These are phyloP conservation scores for Agastache rugosa DNA, from an alignment of 257 asterid genomes.

Conservation along the genomic window DNA sequence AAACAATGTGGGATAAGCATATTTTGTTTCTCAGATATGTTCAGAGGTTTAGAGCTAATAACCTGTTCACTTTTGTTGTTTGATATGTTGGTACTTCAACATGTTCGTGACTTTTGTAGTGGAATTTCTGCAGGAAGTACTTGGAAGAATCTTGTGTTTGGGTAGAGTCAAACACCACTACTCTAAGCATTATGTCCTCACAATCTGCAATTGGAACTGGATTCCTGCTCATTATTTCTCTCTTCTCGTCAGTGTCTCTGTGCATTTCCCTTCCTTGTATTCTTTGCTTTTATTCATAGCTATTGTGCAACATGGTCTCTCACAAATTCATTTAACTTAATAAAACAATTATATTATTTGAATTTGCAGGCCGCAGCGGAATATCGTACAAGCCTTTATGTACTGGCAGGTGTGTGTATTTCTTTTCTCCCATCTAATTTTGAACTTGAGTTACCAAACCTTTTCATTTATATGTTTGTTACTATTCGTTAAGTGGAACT, in stretches of 20 bases:
- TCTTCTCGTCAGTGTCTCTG: conserved; percentile 70
- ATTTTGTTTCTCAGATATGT: neutral
- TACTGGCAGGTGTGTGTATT: conserved; percentile 89
- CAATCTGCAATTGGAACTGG: conserved; percentile 94
- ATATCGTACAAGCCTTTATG: conserved; percentile 80
- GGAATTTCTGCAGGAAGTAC: conserved; percentile 73
- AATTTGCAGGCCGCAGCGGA: conserved; percentile 87
- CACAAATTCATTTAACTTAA: neutral
- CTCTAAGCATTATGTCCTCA: conserved; percentile 77
- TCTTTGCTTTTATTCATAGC: conserved; percentile 29
- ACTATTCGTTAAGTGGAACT: neutral
- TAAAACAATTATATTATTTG: neutral
- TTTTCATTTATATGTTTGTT: conserved; percentile 13
- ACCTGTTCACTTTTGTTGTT: conserved; percentile 5
- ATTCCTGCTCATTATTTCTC: conserved; percentile 76
- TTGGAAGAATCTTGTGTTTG: conserved; percentile 93
- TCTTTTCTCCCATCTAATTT: conserved; percentile 10
- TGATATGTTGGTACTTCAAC: conserved; percentile 11
- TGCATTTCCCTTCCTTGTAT: conserved; percentile 26
- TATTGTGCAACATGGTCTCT: conserved; percentile 13
- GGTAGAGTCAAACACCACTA: conserved; percentile 87
- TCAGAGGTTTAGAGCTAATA: conserved; percentile 9
- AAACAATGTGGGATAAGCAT: neutral
- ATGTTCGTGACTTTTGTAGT: conserved; percentile 31
- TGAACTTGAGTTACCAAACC: neutral